A percentile compares a stretch with the other conserved stretches of the same genome.
Evolutionary conservation across 352 stramenopile genomes (phyloP).

Genomic region (Phytopythium delawarense): DNA sequence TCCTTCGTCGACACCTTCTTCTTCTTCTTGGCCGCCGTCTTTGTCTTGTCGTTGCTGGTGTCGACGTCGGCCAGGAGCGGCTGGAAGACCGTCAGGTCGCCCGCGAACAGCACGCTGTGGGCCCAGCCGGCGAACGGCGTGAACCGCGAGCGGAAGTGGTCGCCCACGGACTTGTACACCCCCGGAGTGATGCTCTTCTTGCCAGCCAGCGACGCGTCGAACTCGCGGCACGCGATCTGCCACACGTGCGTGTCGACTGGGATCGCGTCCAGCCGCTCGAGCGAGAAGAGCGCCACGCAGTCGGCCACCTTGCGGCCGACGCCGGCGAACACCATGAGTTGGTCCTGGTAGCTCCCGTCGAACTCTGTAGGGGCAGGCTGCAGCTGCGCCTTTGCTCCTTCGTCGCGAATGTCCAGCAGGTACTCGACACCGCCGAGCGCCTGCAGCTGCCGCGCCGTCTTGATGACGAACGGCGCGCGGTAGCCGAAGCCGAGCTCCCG

Average conservation of each 20-base stretch:
- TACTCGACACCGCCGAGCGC: constrained; percentile 58
- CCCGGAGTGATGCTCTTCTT: constrained; percentile 80
- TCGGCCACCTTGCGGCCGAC: constrained; percentile 96
- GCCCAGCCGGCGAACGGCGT: constrained; percentile 91
- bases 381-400: constrained; percentile 4
- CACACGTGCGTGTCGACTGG: constrained; percentile 97
- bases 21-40: background rate
- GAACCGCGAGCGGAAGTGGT: constrained; percentile 93
- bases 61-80: constrained; percentile 10
- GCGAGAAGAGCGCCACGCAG: constrained; percentile 96
- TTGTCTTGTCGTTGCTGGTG: background rate
- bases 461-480: constrained; percentile 84
- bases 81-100: constrained; percentile 42
- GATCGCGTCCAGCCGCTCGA: constrained; percentile 91
- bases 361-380: background rate
- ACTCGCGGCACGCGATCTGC: constrained; percentile 91
- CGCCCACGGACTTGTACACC: constrained; percentile 86
- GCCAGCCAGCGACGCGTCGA: constrained; percentile 38
- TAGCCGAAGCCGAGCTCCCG: constrained; percentile 88
- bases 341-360: constrained; percentile 37
- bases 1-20: background rate
- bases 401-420: constrained; percentile 48
- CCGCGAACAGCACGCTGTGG: constrained; percentile 61
- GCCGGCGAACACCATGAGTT: constrained; percentile 70
- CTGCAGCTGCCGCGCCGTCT: constrained; percentile 71